Conservation (phyloP, 371 early-diverging fungal species). For the Mortierella sp. region DNA sequence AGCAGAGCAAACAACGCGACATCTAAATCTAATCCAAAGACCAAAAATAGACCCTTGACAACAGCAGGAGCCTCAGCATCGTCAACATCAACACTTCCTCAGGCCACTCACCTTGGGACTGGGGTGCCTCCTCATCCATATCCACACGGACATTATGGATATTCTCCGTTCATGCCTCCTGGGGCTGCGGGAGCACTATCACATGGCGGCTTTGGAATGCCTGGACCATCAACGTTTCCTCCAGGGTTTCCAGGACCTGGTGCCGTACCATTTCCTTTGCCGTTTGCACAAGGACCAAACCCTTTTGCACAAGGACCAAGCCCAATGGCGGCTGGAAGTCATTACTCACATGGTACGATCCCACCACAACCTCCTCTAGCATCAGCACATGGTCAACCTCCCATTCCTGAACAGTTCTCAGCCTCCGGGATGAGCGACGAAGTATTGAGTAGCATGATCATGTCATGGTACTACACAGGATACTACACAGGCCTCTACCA, state of each 20-base stretch:
- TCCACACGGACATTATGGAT: constrained; percentile 13
- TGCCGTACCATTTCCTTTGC: not conserved
- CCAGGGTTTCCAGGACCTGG: not conserved
- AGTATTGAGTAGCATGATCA: constrained; percentile 69
- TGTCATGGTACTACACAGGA: constrained; percentile 84
- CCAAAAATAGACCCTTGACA: constrained; percentile 11
- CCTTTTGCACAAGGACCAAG: not conserved
- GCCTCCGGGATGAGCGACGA: constrained; percentile 56
- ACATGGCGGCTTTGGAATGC: constrained; percentile 7
- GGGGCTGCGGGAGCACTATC: constrained; percentile 5
- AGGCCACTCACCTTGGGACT: not conserved
- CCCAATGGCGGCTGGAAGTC: not conserved
- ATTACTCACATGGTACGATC: constrained; percentile 6
- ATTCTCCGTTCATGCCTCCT: constrained; percentile 13
- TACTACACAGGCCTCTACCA: constrained; percentile 82
- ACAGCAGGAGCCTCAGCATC: constrained; percentile 2
- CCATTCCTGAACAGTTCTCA: constrained; percentile 14
- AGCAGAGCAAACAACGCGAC: constrained; percentile 5
- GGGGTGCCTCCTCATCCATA: constrained; percentile 1
- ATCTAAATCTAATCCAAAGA: not conserved
- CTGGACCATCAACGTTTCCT: not conserved
- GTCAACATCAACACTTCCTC: not conserved
- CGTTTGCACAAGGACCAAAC: not conserved
- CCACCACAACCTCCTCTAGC: constrained; percentile 8
- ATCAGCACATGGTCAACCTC: not conserved